Percentiles rank a stretch among this genome's conserved stretches.
phyloP scores from a whole-genome alignment of 768 basidiomycete species.

The Tylopilus rubrobrunneus region DNA sequence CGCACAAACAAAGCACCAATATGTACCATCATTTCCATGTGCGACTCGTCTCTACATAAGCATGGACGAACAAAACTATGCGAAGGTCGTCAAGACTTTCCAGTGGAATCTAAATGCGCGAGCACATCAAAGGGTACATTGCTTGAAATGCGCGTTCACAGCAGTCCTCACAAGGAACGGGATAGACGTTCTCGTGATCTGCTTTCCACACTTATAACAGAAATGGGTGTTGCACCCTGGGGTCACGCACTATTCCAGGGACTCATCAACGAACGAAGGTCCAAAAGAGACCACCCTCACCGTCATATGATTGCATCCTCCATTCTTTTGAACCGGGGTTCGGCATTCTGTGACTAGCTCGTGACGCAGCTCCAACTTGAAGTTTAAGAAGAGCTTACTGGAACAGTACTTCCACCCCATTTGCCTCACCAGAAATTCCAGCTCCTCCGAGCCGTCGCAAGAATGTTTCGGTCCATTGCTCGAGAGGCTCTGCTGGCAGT shows the following conservation, averaged over 20 bases:
- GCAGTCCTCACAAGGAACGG: slow-evolving; percentile 30
- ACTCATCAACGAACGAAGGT: neutral
- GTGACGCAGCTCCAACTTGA: neutral
- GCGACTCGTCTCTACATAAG: neutral
- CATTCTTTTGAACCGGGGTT: slow-evolving; percentile 48
- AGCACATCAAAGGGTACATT: slow-evolving; percentile 27
- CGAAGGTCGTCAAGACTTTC: neutral
- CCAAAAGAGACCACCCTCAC: slow-evolving; percentile 30
- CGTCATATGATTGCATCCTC: slow-evolving; percentile 60
- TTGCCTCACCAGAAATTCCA: slow-evolving; percentile 44
- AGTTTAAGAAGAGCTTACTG: slow-evolving; percentile 31
- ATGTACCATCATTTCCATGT: neutral
- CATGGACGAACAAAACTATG: neutral
- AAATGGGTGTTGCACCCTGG: slow-evolving; percentile 58
- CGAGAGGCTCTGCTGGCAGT: slow-evolving; percentile 41
- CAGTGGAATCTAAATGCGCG: neutral
- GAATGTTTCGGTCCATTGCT: slow-evolving; percentile 40
- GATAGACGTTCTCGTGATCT: slow-evolving; percentile 38
- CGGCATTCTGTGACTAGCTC: slow-evolving; percentile 32
- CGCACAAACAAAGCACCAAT: slow-evolving; percentile 16
- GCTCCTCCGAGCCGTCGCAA: slow-evolving; percentile 55
- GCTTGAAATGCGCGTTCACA: slow-evolving; percentile 32
- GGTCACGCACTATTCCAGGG: slow-evolving; percentile 41
- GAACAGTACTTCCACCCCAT: slow-evolving; percentile 65
- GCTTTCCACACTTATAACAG: slow-evolving; percentile 48